These are phyloP conservation scores for Myxozyma melibiosi DNA, from an alignment of 805 yeast genomes.

Conservation along the genomic window DNA sequence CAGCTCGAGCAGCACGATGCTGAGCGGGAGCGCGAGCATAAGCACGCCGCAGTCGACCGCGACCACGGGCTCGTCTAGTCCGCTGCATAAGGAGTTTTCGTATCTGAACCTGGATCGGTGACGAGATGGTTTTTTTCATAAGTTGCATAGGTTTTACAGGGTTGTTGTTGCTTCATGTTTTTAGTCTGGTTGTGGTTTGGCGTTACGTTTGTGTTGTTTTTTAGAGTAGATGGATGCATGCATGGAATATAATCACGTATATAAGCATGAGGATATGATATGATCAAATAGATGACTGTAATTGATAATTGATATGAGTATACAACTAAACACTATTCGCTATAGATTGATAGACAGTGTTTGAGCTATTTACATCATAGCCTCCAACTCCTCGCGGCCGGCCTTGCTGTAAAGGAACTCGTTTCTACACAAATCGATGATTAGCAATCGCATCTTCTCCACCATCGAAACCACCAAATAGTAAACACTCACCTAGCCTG, in stretches of 20 bases:
- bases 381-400: constrained; percentile 91
- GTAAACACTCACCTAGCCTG: constrained; percentile 53
- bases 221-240: neutral
- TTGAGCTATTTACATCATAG: constrained; percentile 38
- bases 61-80: constrained; percentile 31
- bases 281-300: no score
- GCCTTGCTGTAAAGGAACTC: constrained; percentile 95
- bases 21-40: constrained; percentile 21
- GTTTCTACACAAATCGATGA: constrained; percentile 41
- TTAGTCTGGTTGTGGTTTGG: neutral
- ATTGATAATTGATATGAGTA: neutral
- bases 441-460: neutral
- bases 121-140: neutral
- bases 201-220: neutral
- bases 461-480: neutral
- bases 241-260: no score
- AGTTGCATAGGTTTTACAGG: neutral
- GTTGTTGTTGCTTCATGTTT: neutral
- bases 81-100: constrained; percentile 27
- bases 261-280: no score
- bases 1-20: constrained; percentile 14
- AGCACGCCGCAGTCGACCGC: constrained; percentile 29
- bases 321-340: neutral
- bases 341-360: neutral
- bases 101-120: constrained; percentile 12